A percentile compares a stretch with the other conserved stretches of the same genome.
phyloP scores from a whole-genome alignment of 495 filamentous ascomycete genomes.

The Podospora didyma region DNA sequence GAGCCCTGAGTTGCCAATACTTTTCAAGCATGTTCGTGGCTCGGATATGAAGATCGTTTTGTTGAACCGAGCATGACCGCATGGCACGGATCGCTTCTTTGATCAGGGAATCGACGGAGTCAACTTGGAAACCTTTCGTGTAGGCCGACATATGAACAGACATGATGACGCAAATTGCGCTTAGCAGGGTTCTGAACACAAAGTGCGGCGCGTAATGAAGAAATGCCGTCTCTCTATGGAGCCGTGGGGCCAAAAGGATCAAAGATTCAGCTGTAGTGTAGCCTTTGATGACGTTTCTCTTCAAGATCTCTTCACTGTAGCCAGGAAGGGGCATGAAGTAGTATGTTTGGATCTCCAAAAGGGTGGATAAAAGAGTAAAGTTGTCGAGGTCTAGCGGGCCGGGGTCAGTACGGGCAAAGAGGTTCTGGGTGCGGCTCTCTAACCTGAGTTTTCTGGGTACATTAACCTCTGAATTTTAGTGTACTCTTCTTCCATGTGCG shows the following conservation, averaged over 20 bases:
- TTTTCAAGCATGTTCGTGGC: slow-evolving; percentile 32
- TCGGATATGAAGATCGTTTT: slow-evolving; percentile 32
- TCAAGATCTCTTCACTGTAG: slow-evolving; percentile 31
- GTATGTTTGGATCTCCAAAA: slow-evolving; percentile 42
- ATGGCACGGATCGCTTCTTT: slow-evolving; percentile 18
- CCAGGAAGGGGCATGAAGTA: slow-evolving; percentile 41
- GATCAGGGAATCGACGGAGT: slow-evolving; percentile 17
- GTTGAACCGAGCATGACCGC: slow-evolving; percentile 22
- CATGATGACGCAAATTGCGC: slow-evolving; percentile 35
- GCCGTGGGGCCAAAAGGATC: slow-evolving; percentile 25
- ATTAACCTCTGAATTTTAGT: slow-evolving; percentile 34
- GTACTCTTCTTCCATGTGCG: slow-evolving; percentile 41
- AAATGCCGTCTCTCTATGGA: slow-evolving; percentile 29
- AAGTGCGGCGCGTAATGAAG: slow-evolving; percentile 38
- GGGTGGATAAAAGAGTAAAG: slow-evolving; percentile 37
- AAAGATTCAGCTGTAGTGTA: slow-evolving; percentile 37
- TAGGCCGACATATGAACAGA: slow-evolving; percentile 36
- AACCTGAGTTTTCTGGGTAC: slow-evolving; percentile 39
- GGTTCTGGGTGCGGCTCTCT: neutral
- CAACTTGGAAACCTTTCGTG: slow-evolving; percentile 17
- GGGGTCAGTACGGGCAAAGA: neutral
- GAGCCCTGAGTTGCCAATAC: slow-evolving; percentile 24
- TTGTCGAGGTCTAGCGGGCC: slow-evolving; percentile 30
- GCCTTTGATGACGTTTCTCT: slow-evolving; percentile 36
- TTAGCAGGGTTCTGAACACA: slow-evolving; percentile 35